These are phyloP conservation scores for Sporodiniella umbellata DNA, from an alignment of 371 early-diverging fungal genomes.

Conservation along the genomic window DNA sequence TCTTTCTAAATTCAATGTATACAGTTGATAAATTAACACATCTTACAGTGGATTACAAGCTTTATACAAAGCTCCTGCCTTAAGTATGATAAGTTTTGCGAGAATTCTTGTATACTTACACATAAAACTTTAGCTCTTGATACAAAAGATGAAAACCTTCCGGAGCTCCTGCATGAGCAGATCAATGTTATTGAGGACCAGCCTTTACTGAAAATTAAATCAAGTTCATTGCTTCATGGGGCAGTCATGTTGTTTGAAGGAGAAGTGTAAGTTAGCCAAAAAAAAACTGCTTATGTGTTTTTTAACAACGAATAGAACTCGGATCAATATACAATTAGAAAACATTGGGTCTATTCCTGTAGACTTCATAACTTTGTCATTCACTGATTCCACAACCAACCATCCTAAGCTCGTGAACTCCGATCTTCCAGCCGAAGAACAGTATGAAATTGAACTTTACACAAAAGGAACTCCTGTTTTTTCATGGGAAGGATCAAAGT, in stretches of 20 bases:
- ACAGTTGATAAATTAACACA: not conserved
- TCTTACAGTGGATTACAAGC: constrained; percentile 13
- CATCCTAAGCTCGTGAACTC: constrained; percentile 46
- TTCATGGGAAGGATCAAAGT: constrained; percentile 56
- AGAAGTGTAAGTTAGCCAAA: constrained; percentile 71
- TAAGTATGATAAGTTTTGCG: not conserved
- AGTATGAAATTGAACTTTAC: constrained; percentile 76
- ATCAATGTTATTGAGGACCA: constrained; percentile 64
- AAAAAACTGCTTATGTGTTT: too few relatives aligned
- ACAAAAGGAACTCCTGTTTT: constrained; percentile 65
- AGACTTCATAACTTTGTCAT: constrained; percentile 68
- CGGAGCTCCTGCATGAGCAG: not conserved
- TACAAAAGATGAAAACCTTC: not conserved
- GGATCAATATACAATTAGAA: constrained; percentile 63
- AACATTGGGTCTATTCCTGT: constrained; percentile 74
- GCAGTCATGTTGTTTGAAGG: constrained; percentile 84
- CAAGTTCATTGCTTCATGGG: constrained; percentile 60
- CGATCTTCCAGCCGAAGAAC: constrained; percentile 68
- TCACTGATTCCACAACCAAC: constrained; percentile 62
- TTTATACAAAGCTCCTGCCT: constrained; percentile 1
- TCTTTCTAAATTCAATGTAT: not conserved
- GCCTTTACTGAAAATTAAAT: constrained; percentile 65
- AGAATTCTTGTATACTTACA: not conserved
- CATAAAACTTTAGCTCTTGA: not conserved
- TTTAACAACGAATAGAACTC: constrained; percentile 36